Evolutionary conservation across 768 basidiomycete genomes (phyloP).

Genomic region (Rhizopogon vinicolor): DNA sequence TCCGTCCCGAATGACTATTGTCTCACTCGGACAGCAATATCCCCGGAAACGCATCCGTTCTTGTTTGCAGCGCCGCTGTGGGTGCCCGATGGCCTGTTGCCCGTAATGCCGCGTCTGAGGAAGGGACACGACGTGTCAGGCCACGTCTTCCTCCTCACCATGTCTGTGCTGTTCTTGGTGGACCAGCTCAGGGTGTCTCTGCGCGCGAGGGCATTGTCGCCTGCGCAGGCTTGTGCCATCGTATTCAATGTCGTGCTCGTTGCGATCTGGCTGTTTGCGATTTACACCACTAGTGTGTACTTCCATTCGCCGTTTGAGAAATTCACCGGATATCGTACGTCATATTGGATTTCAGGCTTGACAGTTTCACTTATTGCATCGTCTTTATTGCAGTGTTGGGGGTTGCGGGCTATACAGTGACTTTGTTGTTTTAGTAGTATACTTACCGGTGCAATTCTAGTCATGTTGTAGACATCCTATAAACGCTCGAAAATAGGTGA

Average conservation of each 20-base stretch:
- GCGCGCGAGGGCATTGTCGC: slow-evolving; percentile 33
- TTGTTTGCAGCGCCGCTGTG: slow-evolving; percentile 46
- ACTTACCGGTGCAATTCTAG: background rate
- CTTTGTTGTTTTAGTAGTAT: slow-evolving; percentile 13
- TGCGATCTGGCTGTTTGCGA: slow-evolving; percentile 66
- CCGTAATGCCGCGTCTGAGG: slow-evolving; percentile 54
- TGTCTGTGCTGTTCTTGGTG: slow-evolving; percentile 72
- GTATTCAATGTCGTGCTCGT: slow-evolving; percentile 43
- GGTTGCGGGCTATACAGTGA: slow-evolving; percentile 29
- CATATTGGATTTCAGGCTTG: background rate
- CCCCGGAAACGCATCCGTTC: slow-evolving; percentile 56
- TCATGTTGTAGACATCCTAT: background rate
- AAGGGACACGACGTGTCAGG: slow-evolving; percentile 93
- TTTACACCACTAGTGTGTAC: slow-evolving; percentile 79
- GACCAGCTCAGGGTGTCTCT: slow-evolving; percentile 67
- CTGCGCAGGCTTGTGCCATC: slow-evolving; percentile 45
- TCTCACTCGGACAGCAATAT: slow-evolving; percentile 42
- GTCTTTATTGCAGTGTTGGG: slow-evolving; percentile 30
- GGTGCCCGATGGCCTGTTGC: slow-evolving; percentile 39
- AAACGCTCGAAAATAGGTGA: too few species aligned
- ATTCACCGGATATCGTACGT: slow-evolving; percentile 77
- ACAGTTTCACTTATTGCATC: background rate
- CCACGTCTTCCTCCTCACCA: slow-evolving; percentile 85
- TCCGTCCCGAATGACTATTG: slow-evolving; percentile 58
- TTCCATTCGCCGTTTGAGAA: slow-evolving; percentile 92